phyloP scores from a whole-genome alignment of 345 rosid species.

The Pistacia integerrima region DNA sequence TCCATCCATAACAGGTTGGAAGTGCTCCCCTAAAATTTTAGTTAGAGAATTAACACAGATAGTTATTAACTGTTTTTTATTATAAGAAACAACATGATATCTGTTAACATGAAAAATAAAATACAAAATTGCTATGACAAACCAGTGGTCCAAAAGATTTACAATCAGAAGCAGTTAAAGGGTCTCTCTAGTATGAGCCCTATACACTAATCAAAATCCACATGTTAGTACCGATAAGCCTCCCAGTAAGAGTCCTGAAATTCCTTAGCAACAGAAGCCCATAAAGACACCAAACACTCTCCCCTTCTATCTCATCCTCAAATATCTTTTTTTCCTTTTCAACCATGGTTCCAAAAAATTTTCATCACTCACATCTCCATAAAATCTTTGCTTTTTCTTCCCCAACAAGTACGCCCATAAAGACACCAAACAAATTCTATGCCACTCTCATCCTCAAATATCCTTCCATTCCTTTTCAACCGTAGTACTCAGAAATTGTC shows the following conservation, averaged over 20 bases:
- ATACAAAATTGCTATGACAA: no score
- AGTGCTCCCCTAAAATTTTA: constrained; percentile 67
- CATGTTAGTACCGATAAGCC: background rate
- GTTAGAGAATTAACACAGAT: constrained; percentile 24
- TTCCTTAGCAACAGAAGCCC: background rate
- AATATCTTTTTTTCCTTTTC: background rate
- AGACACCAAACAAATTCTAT: background rate
- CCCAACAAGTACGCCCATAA: background rate
- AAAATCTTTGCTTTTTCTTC: no score
- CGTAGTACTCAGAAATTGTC: background rate
- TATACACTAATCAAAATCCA: background rate
- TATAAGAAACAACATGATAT: no score
- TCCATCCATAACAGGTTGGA: constrained; percentile 68
- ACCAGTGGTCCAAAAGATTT: background rate
- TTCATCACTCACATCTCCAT: background rate
- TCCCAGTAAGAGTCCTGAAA: background rate
- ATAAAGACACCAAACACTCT: background rate
- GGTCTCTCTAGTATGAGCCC: background rate
- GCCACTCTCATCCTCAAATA: background rate
- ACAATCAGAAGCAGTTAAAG: background rate
- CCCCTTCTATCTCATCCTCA: background rate
- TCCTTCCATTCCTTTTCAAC: background rate
- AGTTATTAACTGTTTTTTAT: background rate
- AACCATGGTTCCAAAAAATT: background rate
- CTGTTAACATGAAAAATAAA: background rate